Evolutionary conservation across 73 alveolate genomes (phyloP).

Genomic region (Paramecium tetraurelia): DNA sequence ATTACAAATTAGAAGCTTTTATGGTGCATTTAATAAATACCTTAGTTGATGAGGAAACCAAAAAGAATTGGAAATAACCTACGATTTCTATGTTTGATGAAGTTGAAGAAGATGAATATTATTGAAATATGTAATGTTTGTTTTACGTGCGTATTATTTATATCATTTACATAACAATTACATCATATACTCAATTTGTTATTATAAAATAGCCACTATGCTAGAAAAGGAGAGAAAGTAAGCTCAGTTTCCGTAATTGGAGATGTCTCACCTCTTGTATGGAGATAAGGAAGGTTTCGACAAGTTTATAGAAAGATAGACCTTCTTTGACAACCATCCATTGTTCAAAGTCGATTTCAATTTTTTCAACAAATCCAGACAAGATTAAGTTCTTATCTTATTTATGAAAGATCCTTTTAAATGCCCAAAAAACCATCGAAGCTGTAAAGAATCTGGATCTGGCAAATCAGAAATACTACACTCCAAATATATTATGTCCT

Average conservation of each 20-base stretch:
- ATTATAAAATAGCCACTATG: neutral
- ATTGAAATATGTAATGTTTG: neutral
- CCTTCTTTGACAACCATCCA: neutral
- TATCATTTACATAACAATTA: neutral
- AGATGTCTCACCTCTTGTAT: neutral
- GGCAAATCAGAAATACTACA: neutral
- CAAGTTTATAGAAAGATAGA: neutral
- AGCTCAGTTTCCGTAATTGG: neutral
- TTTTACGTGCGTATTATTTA: neutral
- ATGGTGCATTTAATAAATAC: conserved; percentile 3
- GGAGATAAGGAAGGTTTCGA: neutral
- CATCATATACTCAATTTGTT: neutral
- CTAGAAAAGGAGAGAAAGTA: neutral
- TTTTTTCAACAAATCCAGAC: neutral
- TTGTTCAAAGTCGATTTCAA: neutral
- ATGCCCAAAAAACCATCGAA: neutral
- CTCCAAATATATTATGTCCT: neutral
- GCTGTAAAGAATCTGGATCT: neutral
- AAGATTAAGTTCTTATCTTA: neutral
- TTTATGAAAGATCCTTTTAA: neutral
- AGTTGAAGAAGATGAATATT: conserved; percentile 36
- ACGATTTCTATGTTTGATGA: conserved; percentile 32
- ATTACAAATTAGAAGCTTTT: conserved; percentile 25
- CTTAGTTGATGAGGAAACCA: conserved; percentile 39
- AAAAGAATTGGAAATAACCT: conserved; percentile 32